Percentiles rank a stretch among this genome's conserved stretches.
Evolutionary conservation across 129 eudicot species (phyloP).

Genomic region (Artemisia tridentata): DNA sequence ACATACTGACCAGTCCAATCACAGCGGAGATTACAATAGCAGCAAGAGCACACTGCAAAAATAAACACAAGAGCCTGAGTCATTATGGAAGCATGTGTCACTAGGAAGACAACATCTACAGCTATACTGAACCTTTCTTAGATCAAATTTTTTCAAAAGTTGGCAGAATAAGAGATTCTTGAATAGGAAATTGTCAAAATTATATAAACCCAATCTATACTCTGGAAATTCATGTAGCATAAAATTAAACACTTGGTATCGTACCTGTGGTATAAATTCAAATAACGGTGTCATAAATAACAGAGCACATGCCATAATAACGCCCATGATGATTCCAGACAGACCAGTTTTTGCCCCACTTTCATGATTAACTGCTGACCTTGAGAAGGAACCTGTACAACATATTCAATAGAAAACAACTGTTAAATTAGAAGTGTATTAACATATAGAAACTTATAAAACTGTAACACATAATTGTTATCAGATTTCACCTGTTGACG

Average conservation of each 20-base stretch:
- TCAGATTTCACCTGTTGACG: slow-evolving; percentile 72
- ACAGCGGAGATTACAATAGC: slow-evolving; percentile 94
- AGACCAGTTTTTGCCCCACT: slow-evolving; percentile 97
- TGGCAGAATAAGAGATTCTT: background rate
- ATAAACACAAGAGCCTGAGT: background rate
- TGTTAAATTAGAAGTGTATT: slow-evolving; percentile 10
- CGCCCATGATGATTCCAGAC: slow-evolving; percentile 76
- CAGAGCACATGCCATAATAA: slow-evolving; percentile 73
- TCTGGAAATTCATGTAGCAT: background rate
- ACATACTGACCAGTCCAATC: slow-evolving; percentile 77
- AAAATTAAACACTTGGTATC: background rate
- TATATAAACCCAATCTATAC: too few species aligned
- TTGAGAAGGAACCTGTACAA: slow-evolving; percentile 78
- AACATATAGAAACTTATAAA: background rate
- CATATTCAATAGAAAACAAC: slow-evolving; percentile 24
- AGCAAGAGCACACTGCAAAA: slow-evolving; percentile 88
- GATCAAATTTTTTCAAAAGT: background rate
- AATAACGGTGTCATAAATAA: slow-evolving; percentile 74
- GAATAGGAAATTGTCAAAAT: background rate
- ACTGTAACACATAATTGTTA: slow-evolving; percentile 5
- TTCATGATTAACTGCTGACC: slow-evolving; percentile 94
- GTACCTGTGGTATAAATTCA: slow-evolving; percentile 81
- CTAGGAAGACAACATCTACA: background rate
- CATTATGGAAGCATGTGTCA: slow-evolving; percentile 1
- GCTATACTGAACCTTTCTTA: background rate